A percentile compares a stretch with the other conserved stretches of the same genome.
Evolutionary conservation across 495 filamentous ascomycete genomes (phyloP).

Genomic region (Lentithecium fluviatile): DNA sequence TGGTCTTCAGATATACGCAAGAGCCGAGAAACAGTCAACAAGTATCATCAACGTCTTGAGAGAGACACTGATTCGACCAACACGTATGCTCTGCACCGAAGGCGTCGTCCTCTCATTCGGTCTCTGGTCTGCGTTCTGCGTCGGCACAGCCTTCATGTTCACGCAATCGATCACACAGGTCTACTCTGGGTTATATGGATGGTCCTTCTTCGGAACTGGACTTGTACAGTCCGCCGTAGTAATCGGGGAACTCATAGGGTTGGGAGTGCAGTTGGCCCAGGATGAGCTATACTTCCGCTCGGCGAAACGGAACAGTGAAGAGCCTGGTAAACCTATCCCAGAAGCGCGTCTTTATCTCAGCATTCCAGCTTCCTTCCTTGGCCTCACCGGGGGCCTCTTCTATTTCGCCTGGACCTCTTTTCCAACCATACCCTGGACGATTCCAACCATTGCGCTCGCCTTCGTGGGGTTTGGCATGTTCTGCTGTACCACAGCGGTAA

Average conservation of each 20-base stretch:
- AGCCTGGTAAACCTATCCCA: constrained; percentile 35
- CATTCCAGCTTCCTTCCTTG: constrained; percentile 38
- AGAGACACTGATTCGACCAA: constrained; percentile 43
- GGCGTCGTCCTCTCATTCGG: constrained; percentile 53
- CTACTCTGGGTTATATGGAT: constrained; percentile 38
- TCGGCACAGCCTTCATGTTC: constrained; percentile 53
- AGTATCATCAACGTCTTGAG: constrained; percentile 22
- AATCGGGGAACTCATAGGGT: constrained; percentile 41
- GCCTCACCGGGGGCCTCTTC: constrained; percentile 42
- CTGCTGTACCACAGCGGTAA: constrained; percentile 35
- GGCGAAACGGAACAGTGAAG: constrained; percentile 31
- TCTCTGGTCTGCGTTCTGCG: constrained; percentile 53
- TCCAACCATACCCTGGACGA: constrained; percentile 36
- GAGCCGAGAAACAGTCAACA: constrained; percentile 44
- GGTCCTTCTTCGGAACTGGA: constrained; percentile 35
- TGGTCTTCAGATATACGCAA: constrained; percentile 43
- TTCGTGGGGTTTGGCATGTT: constrained; percentile 42
- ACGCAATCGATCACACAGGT: constrained; percentile 41
- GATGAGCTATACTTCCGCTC: constrained; percentile 34
- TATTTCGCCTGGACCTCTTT: constrained; percentile 41
- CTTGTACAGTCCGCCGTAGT: constrained; percentile 40
- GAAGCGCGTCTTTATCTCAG: constrained; percentile 39
- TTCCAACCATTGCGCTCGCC: constrained; percentile 38
- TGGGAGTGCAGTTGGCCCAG: constrained; percentile 29
- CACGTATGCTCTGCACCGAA: constrained; percentile 53